Evolutionary conservation across 352 stramenopile genomes (phyloP).

Genomic region (Pythium guiyangense): DNA sequence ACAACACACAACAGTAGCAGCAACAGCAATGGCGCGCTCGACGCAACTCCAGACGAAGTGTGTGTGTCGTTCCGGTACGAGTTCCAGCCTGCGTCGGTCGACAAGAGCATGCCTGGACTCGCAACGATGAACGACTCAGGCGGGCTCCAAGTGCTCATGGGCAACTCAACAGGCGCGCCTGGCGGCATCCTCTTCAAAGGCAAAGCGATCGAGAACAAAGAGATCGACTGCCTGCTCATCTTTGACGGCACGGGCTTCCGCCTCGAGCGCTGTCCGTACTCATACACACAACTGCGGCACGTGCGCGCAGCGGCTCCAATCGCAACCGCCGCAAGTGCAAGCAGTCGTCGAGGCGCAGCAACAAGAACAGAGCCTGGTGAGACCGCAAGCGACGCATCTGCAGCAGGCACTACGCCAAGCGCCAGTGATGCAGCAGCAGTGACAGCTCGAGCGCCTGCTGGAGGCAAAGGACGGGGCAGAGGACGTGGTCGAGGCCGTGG

Average conservation of each 20-base stretch:
- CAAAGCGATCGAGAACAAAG: conserved; percentile 72
- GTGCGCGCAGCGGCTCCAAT: conserved; percentile 29
- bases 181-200: conserved; percentile 78
- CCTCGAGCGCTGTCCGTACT: conserved; percentile 64
- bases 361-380: background rate
- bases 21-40: background rate
- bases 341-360: background rate
- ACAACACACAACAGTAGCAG: background rate
- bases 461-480: conserved; percentile 3
- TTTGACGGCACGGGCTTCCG: conserved; percentile 68
- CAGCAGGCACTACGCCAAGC: background rate
- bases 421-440: background rate
- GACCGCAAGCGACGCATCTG: background rate
- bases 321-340: background rate
- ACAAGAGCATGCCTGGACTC: conserved; percentile 56
- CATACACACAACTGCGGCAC: conserved; percentile 70
- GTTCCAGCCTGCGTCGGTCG: conserved; percentile 78
- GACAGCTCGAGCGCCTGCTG: background rate
- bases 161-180: conserved; percentile 37
- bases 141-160: conserved; percentile 61
- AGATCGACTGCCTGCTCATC: conserved; percentile 77
- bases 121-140: conserved; percentile 60
- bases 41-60: conserved; percentile 19
- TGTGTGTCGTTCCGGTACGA: conserved; percentile 74
- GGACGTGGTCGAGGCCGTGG: conserved; percentile 2